Evolutionary conservation across 345 rosid species (phyloP), one percentile per base, ranked within the genome.

Genomic region (Passiflora organensis): DNA sequence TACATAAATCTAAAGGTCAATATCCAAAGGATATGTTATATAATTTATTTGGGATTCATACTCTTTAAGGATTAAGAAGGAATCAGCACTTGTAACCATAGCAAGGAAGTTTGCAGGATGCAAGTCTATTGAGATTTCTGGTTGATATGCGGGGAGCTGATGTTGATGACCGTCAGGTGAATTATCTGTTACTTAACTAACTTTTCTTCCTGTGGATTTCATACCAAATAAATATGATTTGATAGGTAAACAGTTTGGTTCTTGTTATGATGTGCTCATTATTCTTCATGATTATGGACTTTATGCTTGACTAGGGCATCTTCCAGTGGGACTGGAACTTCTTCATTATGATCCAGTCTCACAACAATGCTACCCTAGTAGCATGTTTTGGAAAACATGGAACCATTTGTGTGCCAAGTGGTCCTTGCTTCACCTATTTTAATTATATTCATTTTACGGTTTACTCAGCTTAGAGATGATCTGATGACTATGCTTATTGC

Each of bases 101-200:
- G n/a, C n/a, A n/a, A n/a, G n/a, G n/a, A 62, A 44, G 61, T 55
- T 60, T 70, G 71, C 79, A 91, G 97, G 97, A 91, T 69, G 88
- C 96, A 24, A 91, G 97, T 72, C 95, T 91, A 49, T 64, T 91
- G 62, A 82, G 95, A 43, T 91, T 91, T 74, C 79, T 87, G 48
- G 96, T 91, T 17, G 97, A 91, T 65, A 87, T 91, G 96, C 80
- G 96, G 3, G 96, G 90, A 71, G 91, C 60, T 62, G 97, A 90
- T 73, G 94, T 76, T 45, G 91, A 90, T 71, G 95, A 81, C 59
- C 47, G 78, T 51, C 97, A 85, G 95, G 97, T 75, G 75, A 72
- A 47, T 50, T 48, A 53, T 73, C 49, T 49, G 11, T 39, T 45
- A 5, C 36, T 39, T 25, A n/a, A n/a, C n/a, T n/a, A n/a, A n/a